A percentile compares a stretch with the other conserved stretches of the same genome.
Conservation (phyloP, 495 filamentous ascomycete species). For the Neurospora sp. region DNA sequence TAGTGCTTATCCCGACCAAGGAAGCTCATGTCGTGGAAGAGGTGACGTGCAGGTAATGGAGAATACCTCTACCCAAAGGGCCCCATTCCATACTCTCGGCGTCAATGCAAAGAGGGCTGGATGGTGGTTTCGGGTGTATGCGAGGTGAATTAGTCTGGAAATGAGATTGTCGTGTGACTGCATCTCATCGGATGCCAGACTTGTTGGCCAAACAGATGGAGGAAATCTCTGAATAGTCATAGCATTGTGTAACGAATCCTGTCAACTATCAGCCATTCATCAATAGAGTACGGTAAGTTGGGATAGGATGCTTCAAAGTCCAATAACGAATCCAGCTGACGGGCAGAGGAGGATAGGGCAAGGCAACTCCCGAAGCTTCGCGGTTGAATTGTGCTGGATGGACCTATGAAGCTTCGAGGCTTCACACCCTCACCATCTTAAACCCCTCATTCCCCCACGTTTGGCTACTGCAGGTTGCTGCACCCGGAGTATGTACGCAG, state of each 20-base stretch:
- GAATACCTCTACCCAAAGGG: no score
- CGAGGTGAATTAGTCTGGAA: not conserved
- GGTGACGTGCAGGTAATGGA: not conserved
- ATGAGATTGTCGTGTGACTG: not conserved
- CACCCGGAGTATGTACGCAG: not conserved
- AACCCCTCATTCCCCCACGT: constrained; percentile 27
- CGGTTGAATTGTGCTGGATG: not conserved
- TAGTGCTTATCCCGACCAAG: not conserved
- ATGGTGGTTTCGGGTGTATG: not conserved
- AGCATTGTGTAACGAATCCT: not conserved
- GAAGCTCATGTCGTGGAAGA: not conserved
- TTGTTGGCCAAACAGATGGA: not conserved
- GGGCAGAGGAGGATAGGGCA: not conserved
- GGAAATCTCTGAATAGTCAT: not conserved
- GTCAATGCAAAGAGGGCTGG: not conserved
- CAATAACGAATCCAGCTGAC: not conserved
- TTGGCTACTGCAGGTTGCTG: constrained; percentile 25
- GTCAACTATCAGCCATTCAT: not conserved
- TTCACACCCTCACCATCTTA: constrained; percentile 3
- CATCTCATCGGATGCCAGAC: not conserved
- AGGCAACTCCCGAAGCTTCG: not conserved
- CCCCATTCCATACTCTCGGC: not conserved
- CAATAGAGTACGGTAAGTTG: not conserved
- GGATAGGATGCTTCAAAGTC: not conserved
- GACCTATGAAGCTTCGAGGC: constrained; percentile 4